These are phyloP conservation scores for Pichia cactophila DNA, from an alignment of 1,139 yeast species.

Conservation along the genomic window DNA sequence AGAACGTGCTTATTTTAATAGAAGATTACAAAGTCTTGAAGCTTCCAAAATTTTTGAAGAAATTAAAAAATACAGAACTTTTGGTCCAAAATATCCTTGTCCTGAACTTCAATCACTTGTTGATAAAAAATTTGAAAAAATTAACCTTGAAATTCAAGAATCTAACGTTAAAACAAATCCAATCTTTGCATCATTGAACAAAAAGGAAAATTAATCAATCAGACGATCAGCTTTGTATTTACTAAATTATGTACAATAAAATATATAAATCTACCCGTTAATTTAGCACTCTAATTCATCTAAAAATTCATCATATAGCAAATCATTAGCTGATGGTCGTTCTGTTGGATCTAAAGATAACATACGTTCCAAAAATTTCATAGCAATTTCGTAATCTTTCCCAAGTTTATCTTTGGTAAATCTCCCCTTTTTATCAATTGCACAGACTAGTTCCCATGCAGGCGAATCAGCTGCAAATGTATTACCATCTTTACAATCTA, in stretches of 20 bases:
- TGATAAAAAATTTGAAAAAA: constrained; percentile 32
- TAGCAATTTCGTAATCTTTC: constrained; percentile 31
- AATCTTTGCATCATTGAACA: neutral
- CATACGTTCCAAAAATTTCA: constrained; percentile 47
- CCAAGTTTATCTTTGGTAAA: constrained; percentile 20
- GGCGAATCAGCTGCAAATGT: constrained; percentile 31
- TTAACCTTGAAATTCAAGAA: constrained; percentile 19
- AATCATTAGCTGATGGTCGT: constrained; percentile 49
- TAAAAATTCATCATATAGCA: constrained; percentile 51
- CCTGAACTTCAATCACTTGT: constrained; percentile 37
- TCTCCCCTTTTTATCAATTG: constrained; percentile 25
- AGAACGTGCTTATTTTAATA: constrained; percentile 31
- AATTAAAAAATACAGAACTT: constrained; percentile 52
- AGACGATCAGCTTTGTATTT: neutral
- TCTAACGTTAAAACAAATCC: neutral
- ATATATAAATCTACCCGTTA: neutral
- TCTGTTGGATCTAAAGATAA: constrained; percentile 51
- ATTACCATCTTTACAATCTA: constrained; percentile 28
- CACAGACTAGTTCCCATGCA: constrained; percentile 28
- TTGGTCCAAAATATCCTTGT: constrained; percentile 48
- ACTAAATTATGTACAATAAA: neutral
- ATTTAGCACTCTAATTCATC: constrained; percentile 7
- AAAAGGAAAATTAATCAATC: constrained; percentile 9
- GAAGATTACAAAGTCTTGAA: constrained; percentile 29
- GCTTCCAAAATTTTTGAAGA: constrained; percentile 39